Evolutionary conservation across 2,329 filamentous ascomycete species (phyloP).

Genomic region (Arthrobotrys pseudoclavata): DNA sequence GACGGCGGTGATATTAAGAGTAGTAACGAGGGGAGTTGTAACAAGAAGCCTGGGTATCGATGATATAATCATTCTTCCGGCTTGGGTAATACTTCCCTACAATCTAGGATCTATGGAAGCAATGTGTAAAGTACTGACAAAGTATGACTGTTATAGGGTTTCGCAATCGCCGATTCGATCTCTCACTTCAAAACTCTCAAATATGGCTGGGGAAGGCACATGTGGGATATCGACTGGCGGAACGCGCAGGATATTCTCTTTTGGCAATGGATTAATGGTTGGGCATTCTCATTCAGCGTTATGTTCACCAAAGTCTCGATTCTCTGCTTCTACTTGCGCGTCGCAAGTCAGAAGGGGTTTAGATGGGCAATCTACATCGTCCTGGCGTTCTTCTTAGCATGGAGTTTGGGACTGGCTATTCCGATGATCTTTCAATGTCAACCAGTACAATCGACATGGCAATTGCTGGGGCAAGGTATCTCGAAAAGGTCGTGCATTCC

Average conservation of each 20-base stretch:
- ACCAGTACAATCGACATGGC: slow-evolving; percentile 40
- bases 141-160: slow-evolving; percentile 22
- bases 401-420: slow-evolving; percentile 51
- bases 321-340: slow-evolving; percentile 53
- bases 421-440: slow-evolving; percentile 48
- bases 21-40: slow-evolving; percentile 46
- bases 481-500: slow-evolving; percentile 38
- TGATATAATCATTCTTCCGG: slow-evolving; percentile 50
- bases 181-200: slow-evolving; percentile 49
- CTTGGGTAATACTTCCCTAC: slow-evolving; percentile 43
- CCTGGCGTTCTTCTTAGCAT: slow-evolving; percentile 45
- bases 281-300: slow-evolving; percentile 55
- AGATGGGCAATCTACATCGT: slow-evolving; percentile 45
- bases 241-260: slow-evolving; percentile 35
- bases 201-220: slow-evolving; percentile 56
- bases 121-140: background rate
- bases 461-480: slow-evolving; percentile 11
- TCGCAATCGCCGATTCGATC: slow-evolving; percentile 42
- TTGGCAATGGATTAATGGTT: slow-evolving; percentile 58
- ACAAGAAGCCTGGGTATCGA: slow-evolving; percentile 45
- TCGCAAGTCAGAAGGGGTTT: slow-evolving; percentile 40
- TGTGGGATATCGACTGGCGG: slow-evolving; percentile 59
- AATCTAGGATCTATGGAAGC: background rate
- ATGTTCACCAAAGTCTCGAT: slow-evolving; percentile 59
- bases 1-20: slow-evolving; percentile 38